Percentiles rank a stretch among this genome's conserved stretches.
Conservation (phyloP, 2,329 filamentous ascomycete species). For the Stromatinia cepivora region DNA sequence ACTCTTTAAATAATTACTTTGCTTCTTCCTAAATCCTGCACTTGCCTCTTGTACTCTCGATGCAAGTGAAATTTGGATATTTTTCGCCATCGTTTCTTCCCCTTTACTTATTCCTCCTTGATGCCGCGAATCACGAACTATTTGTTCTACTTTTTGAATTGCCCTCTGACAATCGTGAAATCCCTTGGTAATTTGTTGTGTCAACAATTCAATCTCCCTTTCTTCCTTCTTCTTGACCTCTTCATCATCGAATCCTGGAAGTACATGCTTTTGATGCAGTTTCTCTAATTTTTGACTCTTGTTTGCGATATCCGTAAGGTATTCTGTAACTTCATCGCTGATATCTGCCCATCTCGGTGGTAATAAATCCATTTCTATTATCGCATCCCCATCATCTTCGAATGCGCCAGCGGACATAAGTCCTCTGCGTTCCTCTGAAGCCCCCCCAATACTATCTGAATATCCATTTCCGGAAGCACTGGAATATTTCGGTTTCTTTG, state of each 20-base stretch:
- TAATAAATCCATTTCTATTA: constrained; percentile 97
- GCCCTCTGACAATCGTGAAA: constrained; percentile 90
- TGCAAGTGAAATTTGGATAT: constrained; percentile 90
- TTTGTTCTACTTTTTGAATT: constrained; percentile 82
- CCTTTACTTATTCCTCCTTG: constrained; percentile 72
- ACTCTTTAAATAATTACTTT: constrained; percentile 96
- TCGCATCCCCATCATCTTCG: constrained; percentile 83
- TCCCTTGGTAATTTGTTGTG: constrained; percentile 81
- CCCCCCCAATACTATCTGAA: constrained; percentile 58
- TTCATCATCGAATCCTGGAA: constrained; percentile 96
- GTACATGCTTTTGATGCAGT: constrained; percentile 93
- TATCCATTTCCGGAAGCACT: constrained; percentile 53
- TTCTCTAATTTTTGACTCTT: constrained; percentile 86
- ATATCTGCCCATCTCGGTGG: constrained; percentile 95
- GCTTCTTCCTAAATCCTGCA: constrained; percentile 92
- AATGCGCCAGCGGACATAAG: constrained; percentile 80
- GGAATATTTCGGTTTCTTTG: constrained; percentile 74
- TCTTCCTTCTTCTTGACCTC: constrained; percentile 85
- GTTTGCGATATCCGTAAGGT: constrained; percentile 75
- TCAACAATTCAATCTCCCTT: constrained; percentile 83
- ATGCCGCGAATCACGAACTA: constrained; percentile 79
- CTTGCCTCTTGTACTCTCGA: constrained; percentile 88
- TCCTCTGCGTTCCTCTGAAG: constrained; percentile 67
- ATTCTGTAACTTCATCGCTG: constrained; percentile 87
- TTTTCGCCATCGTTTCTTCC: constrained; percentile 94